Base-by-base conservation (phyloP, 2,329 filamentous ascomycete species). In the Penicillium sp. region DNA sequence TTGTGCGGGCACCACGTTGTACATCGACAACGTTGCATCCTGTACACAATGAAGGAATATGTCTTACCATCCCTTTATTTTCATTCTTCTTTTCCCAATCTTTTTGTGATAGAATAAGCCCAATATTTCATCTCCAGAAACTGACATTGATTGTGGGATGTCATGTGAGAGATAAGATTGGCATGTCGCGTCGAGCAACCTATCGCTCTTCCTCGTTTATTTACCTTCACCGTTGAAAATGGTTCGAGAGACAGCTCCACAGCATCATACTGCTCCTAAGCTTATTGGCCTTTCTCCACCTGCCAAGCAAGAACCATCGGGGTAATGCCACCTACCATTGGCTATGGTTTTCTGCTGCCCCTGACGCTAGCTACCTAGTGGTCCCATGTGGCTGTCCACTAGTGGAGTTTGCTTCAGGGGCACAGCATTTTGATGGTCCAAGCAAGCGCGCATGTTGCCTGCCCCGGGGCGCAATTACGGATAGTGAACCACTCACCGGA, bases 221-320 rank as follows among this genome's bases (percentile, higher is more conserved):
- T 10, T 18, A 35, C 14, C 38, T 35, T 35, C 5, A 11, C 53
- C 43, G 53, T 53, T 40, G 48, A 49, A 49, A 41, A 42, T 40
- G n/a, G 54, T 54, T 54, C 54, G 41, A 16, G 16, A 45, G 10
- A 35, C 11, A 40, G 43, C 36, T 48, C 50, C 55, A 56, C 45
- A 41, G 34, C 8, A 9, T 43, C 39, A 35, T 35, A 51, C 46
- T 26, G 48, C 51, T 44, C 9, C 35, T 47, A 53, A 55, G 53
- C 45, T 59, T 56, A 53, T 61, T 62, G 56, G 59, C 42, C 34
- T 43, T 16, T n/a, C 39, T 50, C 54, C 48, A 52, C 57, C 34
- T 52, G 61, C 61, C 56, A 61, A 62, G 58, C 52, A 64, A 34
- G 61, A 62, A 64, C 61, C 55, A 44, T 55, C 55, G 61, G 58